Evolutionary conservation across 148 eudicot genomes (phyloP), one percentile per base, ranked within the genome.

Genomic region (Rheum nobile): DNA sequence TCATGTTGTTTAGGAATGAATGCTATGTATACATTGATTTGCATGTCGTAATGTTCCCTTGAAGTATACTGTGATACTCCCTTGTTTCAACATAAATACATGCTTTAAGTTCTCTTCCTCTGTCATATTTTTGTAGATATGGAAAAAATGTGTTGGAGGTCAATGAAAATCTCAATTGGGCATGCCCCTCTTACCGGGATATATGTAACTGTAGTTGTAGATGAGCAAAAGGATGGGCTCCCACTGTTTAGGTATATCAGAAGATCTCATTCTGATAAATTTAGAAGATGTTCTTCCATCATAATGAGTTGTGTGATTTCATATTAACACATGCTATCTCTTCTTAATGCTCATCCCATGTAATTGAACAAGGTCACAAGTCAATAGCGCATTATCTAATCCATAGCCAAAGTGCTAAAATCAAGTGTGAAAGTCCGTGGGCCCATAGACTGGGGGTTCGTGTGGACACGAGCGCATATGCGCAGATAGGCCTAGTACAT

Each of bases 151-250:
- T 92, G 14, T 34, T 76, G 37, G 97, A 89, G 83, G 84, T 86
- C 43, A 75, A 79, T 55, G 61, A 83, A 68, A 83, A 88, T 35
- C 78, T 85, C 6, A 44, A 73, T 28, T 92, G 92, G 97, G 63
- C 65, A 11, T 92, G 95, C 74, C 97, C 95, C 8, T 87, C 74
- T 67, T 89, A 92, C 68, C 85, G 95, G 67, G 97, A 83, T 17
- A 89, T 92, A 73, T 92, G 97, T 76, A 92, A 92, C 71, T 92
- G 97, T 79, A 89, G 91, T 13, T 92, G 97, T 73, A 84, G 95
- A 54, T 48, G 88, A 12, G 76, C 78, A 24, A 92, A 89, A 77
- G 95, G 97, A 54, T 92, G 95, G 92, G 75, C 72, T 39, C 89
- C 95, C 26, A 79, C 84, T 73, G 86, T 83, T 43, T 35, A 65